Base-by-base conservation (phyloP, 1,284 basidiomycete species). In the Ceratobasidium sp. region DNA sequence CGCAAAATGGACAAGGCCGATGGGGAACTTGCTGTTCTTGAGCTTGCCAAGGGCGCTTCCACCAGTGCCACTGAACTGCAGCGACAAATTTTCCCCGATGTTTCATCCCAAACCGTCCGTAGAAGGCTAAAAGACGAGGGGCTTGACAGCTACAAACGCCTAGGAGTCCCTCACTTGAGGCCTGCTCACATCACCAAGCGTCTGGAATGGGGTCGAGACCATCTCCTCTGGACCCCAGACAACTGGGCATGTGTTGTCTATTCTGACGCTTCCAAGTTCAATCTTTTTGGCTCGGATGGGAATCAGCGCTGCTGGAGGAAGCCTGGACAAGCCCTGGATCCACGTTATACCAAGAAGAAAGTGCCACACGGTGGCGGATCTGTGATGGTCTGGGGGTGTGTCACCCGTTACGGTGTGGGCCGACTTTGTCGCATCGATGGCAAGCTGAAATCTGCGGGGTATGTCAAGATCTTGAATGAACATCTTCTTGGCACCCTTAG, bases 361-460 rank as follows among this genome's bases (percentile, higher is more conserved):
- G 69, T 73, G 20, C n/a, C 54, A 7, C 71, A 78, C 62, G 77
- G 77, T n/a, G 65, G 79, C 6, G 79, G 70, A 23, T 20, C 35
- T 1, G 67, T 79, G 8, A 79, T 79, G 70, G 77, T 79, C 52
- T 78, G 77, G 79, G 79, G 77, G 27, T 76, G 71, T 54, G 66
- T 78, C 35, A 79, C 77, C 6, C 23, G 55, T 3, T n/a, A 10
- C 7, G 71, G 79, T 7, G 68, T 68, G 1, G 77, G 79, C 7
- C 65, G 57, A 7, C 70, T 75, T 35, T 46, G 23, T 54, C 70
- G 73, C 5, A 79, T 79, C 52, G 38, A 64, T 2, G 74, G 54
- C 18, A 55, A 6, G 10, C 55, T 79, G 48, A 74, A 48, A 27
- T 54, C 76, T 20, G 46, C 30, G 35, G 69, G 60, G 16, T 79